Conservation (phyloP, 352 stramenopile genomes). For the Globisporangium yorkense region DNA sequence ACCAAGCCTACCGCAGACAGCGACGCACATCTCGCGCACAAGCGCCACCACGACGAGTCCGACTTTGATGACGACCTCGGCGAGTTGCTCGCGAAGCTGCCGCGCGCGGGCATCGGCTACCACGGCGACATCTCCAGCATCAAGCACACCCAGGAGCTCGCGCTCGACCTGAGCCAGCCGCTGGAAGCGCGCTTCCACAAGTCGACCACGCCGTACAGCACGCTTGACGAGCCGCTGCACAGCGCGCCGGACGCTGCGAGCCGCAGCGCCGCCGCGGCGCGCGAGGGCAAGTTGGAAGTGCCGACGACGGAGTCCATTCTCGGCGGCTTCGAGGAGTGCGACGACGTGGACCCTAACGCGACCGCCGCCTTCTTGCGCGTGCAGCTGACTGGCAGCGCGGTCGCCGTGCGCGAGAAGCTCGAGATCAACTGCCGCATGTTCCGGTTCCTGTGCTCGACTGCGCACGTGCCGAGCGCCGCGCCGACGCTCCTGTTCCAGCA, state of each 20-base stretch:
- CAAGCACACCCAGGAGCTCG: constrained; percentile 49
- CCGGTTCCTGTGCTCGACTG: constrained; percentile 46
- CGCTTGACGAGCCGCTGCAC: constrained; percentile 50
- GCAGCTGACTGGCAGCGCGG: constrained; percentile 18
- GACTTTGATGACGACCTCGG: constrained; percentile 51
- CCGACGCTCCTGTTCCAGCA: constrained; percentile 68
- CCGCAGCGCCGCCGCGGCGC: constrained; percentile 8
- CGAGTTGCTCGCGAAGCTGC: constrained; percentile 56
- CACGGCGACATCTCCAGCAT: constrained; percentile 55
- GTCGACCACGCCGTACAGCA: constrained; percentile 72
- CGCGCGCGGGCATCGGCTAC: constrained; percentile 72
- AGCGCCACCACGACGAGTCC: constrained; percentile 49
- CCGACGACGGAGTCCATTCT: constrained; percentile 75
- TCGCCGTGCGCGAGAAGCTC: constrained; percentile 34
- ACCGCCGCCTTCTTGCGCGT: constrained; percentile 52
- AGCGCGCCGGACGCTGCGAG: constrained; percentile 27
- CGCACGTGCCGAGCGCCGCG: constrained; percentile 8
- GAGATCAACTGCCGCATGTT: constrained; percentile 68
- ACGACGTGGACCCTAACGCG: constrained; percentile 69
- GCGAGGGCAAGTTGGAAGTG: constrained; percentile 47
- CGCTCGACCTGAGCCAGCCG: constrained; percentile 37
- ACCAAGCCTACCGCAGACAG: not conserved
- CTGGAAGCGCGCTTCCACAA: constrained; percentile 75
- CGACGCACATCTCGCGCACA: constrained; percentile 25
- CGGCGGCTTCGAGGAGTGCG: constrained; percentile 75